Evolutionary conservation across 768 basidiomycete species (phyloP).

Genomic region (Lepiota venenata): DNA sequence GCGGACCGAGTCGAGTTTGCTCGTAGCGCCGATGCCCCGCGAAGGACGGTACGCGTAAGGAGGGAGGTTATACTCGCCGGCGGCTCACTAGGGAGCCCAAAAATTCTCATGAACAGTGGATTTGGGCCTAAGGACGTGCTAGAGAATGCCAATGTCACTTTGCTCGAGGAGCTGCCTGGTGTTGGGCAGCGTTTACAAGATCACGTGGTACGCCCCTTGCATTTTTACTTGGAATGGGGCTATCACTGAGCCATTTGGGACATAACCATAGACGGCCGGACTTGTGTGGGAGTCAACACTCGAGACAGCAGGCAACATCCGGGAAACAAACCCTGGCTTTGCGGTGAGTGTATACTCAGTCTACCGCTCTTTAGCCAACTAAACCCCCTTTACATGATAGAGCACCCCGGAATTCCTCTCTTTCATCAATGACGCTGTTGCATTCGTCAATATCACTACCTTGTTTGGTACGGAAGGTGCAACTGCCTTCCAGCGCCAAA

Average conservation of each 20-base stretch:
- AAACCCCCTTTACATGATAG: slow-evolving; percentile 12
- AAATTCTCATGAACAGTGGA: slow-evolving; percentile 49
- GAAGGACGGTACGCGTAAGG: slow-evolving; percentile 47
- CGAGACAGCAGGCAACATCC: slow-evolving; percentile 32
- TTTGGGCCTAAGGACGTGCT: slow-evolving; percentile 50
- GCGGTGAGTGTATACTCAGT: slow-evolving; percentile 18
- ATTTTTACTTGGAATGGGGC: background rate
- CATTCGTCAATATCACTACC: slow-evolving; percentile 51
- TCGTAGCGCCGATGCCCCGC: slow-evolving; percentile 22
- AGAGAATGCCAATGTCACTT: slow-evolving; percentile 34
- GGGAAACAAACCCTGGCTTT: slow-evolving; percentile 24
- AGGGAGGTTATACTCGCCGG: slow-evolving; percentile 49
- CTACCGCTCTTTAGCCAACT: background rate
- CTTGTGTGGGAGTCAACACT: slow-evolving; percentile 21
- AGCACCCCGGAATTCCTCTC: slow-evolving; percentile 40
- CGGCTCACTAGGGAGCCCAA: slow-evolving; percentile 48
- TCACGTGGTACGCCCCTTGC: slow-evolving; percentile 34
- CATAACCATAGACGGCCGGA: slow-evolving; percentile 21
- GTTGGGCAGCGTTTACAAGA: slow-evolving; percentile 57
- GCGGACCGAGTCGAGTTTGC: slow-evolving; percentile 43
- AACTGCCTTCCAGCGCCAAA: slow-evolving; percentile 15
- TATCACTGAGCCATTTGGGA: background rate
- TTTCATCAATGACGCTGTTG: slow-evolving; percentile 61
- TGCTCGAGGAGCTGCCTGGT: slow-evolving; percentile 42
- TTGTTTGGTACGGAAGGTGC: slow-evolving; percentile 31